phyloP scores from a whole-genome alignment of 2,329 filamentous ascomycete genomes.

The Xylariaceae sp. region DNA sequence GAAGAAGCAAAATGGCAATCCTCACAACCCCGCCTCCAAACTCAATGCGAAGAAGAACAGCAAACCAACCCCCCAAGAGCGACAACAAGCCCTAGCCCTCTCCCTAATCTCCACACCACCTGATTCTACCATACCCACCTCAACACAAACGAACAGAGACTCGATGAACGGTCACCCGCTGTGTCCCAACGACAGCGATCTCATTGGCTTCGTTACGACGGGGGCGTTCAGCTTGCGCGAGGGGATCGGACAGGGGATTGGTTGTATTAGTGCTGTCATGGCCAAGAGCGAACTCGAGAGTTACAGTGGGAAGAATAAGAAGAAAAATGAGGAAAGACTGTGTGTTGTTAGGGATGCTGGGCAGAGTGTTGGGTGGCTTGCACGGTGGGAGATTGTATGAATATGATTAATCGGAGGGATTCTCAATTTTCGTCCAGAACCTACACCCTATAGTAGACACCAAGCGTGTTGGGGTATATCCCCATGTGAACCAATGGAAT shows the following conservation, averaged over 20 bases:
- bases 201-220: slow-evolving; percentile 87
- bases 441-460: too few relatives aligned
- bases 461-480: too few relatives aligned
- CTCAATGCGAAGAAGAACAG: slow-evolving; percentile 29
- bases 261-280: slow-evolving; percentile 62
- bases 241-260: slow-evolving; percentile 74
- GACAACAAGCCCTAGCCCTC: slow-evolving; percentile 45
- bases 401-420: not conserved
- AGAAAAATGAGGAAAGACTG: slow-evolving; percentile 46
- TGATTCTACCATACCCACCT: slow-evolving; percentile 35
- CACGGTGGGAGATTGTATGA: slow-evolving; percentile 66
- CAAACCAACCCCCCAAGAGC: slow-evolving; percentile 23
- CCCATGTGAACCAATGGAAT: too few relatives aligned
- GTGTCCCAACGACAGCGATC: slow-evolving; percentile 70
- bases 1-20: not conserved
- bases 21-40: slow-evolving; percentile 11
- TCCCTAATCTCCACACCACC: slow-evolving; percentile 41
- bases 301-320: slow-evolving; percentile 22
- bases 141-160: slow-evolving; percentile 33
- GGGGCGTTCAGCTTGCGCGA: slow-evolving; percentile 78
- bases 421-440: too few relatives aligned
- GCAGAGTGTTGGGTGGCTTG: slow-evolving; percentile 74
- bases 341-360: slow-evolving; percentile 85
- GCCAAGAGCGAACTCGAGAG: slow-evolving; percentile 44
- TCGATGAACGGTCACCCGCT: slow-evolving; percentile 56